A percentile compares a stretch with the other conserved stretches of the same genome.
These are phyloP conservation scores for Amphirosellinia nigrospora DNA, from an alignment of 495 filamentous ascomycete species.

Conservation along the genomic window DNA sequence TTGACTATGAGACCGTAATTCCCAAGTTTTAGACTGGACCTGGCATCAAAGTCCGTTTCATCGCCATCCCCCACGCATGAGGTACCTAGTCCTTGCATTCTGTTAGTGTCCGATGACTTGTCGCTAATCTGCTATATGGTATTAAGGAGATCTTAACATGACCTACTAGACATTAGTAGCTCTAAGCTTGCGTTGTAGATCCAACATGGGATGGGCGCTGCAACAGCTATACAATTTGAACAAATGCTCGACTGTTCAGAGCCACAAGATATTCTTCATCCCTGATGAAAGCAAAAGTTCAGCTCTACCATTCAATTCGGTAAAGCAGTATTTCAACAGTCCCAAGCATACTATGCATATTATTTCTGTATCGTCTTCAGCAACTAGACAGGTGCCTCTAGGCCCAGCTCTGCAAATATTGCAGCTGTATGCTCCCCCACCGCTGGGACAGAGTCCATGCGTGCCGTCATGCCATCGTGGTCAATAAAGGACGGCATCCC, in stretches of 20 bases:
- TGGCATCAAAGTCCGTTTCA: background rate
- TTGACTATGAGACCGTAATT: background rate
- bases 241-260: no score
- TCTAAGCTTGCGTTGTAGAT: background rate
- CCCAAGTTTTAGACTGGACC: background rate
- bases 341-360: background rate
- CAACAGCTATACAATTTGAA: background rate
- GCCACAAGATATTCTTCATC: no score
- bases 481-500: background rate
- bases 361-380: background rate
- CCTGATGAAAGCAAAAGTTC: no score
- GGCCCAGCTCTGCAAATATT: background rate
- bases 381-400: background rate
- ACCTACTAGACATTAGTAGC: background rate
- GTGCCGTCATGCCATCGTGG: background rate
- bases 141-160: background rate
- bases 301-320: no score
- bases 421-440: background rate
- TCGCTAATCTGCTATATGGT: background rate
- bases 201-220: background rate
- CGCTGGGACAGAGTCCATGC: background rate
- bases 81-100: background rate
- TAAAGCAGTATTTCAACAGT: no score
- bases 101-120: background rate
- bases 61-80: background rate